Evolutionary conservation across 1,139 yeast species (phyloP), one percentile per base, ranked within the genome.

Genomic region (Suhomyces anneliseae): DNA sequence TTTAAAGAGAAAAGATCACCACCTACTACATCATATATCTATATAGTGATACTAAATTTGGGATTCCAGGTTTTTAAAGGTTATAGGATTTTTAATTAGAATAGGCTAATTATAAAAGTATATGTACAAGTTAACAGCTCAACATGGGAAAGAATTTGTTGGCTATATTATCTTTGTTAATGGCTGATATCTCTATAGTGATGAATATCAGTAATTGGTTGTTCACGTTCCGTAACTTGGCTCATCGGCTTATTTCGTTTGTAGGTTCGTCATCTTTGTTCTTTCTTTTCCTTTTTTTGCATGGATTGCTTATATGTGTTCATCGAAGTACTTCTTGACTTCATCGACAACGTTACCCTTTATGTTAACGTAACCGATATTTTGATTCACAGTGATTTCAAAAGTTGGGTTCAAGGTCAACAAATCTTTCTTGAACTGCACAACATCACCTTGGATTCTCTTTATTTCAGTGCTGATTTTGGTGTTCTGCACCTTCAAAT

Each of bases 391-490:
- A 35, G 70, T 70, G 56, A 83, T 74, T 34, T 76, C 69, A 33
- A 83, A 69, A 24, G 68, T 59, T 6, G 82, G 81, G 41, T 81
- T 57, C 26, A 71, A 58, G 8, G 62, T 61, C 49, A 80, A 76
- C 54, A 87, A 68, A 59, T 87, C 92, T 34, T 73, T 65, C 64
- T 83, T 83, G 49, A 87, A 70, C 51, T 77, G 79, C 10, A 69
- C 60, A 12, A 82, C 65, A 59, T 85, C 84, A 3, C 95, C 95
- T 51, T 75, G 69, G 35, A 87, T 71, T 53, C 81, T 78, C 61
- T 83, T 82, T 39, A 87, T 73, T 59, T 85, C 89, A 1, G 93
- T 86, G 48, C 73, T 72, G 33, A 68, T 64, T 47, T 78, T 78
- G 29, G 83, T 79, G 47, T 80, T 76, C 67, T 72, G 78, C 48